Base-by-base conservation (phyloP, 495 filamentous ascomycete genomes). In the Annulohypoxylon nitens region DNA sequence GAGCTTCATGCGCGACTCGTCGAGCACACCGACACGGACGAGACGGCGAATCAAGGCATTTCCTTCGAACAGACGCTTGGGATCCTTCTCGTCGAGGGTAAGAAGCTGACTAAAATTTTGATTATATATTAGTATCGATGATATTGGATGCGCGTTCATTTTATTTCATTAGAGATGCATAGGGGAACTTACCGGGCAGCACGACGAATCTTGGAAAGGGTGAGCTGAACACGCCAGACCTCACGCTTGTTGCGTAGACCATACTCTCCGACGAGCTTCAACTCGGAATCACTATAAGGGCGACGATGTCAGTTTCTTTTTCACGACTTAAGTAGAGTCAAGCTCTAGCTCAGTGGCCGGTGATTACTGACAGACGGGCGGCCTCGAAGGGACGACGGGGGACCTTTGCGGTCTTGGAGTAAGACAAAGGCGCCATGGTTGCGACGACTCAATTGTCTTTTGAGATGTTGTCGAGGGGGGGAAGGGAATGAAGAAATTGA, bases 1-100 rank as follows among this genome's bases (percentile, higher is more conserved):
- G 88, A 99, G 94, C 92, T 97, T 99, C 97, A 98, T 99, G 90
- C 97, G 96, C 83, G 93, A 92, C 89, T 99, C 96, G 83, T 99
- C 96, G 83, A 99, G 93, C 81, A 99, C 96, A 93, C 96, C 96
- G 81, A 98, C 94, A 84, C 96, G 97, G 78, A 99, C 97, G 66
- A 99, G 94, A 90, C 96, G 96, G 82, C 96, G 97, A 92, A 99
- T 99, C 81, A 99, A 89, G 83, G 96, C 96, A 86, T 99, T 99
- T 84, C 96, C 96, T 89, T 99, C 96, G 90, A 99, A 99, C 76
- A 99, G 94, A 86, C 96, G 94, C 90, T 98, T 98, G 81, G 96
- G 96, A 88, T 99, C 97, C 87, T 99, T 99, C 89, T 99, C 96
- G 81, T 99, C 96, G 83, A 98, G 93, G 78, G 96, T 99, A 85